Evolutionary conservation across 208 protist species (phyloP).

Genomic region (Leishmania tarentolae): DNA sequence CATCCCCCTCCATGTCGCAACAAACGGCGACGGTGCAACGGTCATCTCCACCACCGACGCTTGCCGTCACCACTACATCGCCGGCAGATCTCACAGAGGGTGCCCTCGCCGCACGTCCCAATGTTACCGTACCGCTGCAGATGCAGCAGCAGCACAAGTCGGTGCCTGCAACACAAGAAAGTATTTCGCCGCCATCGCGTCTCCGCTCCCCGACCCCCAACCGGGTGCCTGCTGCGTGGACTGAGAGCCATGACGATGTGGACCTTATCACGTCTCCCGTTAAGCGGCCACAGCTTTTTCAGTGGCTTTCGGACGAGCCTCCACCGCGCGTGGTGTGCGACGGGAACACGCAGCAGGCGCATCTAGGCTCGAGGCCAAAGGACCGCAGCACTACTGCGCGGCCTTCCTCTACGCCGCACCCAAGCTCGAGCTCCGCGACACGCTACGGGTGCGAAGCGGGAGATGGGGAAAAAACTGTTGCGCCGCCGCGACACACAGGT

Average conservation of each 20-base stretch:
- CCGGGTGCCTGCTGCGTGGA: background rate
- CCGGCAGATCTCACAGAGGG: background rate
- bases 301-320: constrained; percentile 19
- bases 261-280: constrained; percentile 3
- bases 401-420: constrained; percentile 23
- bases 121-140: background rate
- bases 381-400: constrained; percentile 41
- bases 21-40: background rate
- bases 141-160: background rate
- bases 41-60: background rate
- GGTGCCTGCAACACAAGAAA: background rate
- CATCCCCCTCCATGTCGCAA: constrained; percentile 20
- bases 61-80: background rate
- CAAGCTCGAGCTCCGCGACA: background rate
- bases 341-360: constrained; percentile 8
- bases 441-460: background rate
- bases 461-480: background rate
- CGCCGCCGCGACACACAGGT: constrained; percentile 2
- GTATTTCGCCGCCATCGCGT: background rate
- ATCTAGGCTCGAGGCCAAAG: constrained; percentile 27
- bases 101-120: background rate
- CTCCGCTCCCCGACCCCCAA: constrained; percentile 30
- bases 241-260: background rate
- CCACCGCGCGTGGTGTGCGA: constrained; percentile 21
- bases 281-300: background rate